Evolutionary conservation across 257 asterid species (phyloP).

Genomic region (Oldenlandia corymbosa): DNA sequence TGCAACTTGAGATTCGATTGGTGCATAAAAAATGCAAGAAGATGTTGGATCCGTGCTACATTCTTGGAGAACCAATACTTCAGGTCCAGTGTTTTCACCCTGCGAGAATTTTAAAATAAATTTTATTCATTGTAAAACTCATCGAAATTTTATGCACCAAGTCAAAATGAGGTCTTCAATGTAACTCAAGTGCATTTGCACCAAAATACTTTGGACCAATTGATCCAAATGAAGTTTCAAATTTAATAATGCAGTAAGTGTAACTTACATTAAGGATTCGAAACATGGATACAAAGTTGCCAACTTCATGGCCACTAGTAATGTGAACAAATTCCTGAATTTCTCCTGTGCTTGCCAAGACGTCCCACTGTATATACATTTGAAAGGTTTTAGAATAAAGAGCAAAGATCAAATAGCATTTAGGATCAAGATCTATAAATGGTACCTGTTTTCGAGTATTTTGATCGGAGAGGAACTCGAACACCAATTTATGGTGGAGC

Average conservation of each 20-base stretch:
- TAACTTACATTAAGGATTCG: slow-evolving; percentile 3
- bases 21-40: slow-evolving; percentile 16
- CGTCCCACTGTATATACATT: slow-evolving; percentile 21
- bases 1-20: not conserved
- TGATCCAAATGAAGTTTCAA: too few species aligned
- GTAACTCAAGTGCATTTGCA: too few species aligned
- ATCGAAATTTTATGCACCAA: too few species aligned
- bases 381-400: too few species aligned
- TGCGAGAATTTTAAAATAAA: too few species aligned
- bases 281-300: slow-evolving; percentile 8
- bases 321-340: slow-evolving; percentile 15
- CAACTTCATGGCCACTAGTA: not conserved
- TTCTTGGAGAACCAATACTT: slow-evolving; percentile 18
- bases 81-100: slow-evolving; percentile 6
- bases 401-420: too few species aligned
- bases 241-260: too few species aligned
- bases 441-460: slow-evolving; percentile 16
- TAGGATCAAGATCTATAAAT: too few species aligned
- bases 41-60: slow-evolving; percentile 6
- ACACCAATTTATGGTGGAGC: slow-evolving; percentile 7
- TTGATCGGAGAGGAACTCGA: slow-evolving; percentile 17
- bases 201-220: too few species aligned
- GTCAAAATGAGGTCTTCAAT: too few species aligned
- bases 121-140: too few species aligned
- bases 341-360: not conserved